Evolutionary conservation across 345 rosid species (phyloP).

Genomic region (Gossypium arboreum): DNA sequence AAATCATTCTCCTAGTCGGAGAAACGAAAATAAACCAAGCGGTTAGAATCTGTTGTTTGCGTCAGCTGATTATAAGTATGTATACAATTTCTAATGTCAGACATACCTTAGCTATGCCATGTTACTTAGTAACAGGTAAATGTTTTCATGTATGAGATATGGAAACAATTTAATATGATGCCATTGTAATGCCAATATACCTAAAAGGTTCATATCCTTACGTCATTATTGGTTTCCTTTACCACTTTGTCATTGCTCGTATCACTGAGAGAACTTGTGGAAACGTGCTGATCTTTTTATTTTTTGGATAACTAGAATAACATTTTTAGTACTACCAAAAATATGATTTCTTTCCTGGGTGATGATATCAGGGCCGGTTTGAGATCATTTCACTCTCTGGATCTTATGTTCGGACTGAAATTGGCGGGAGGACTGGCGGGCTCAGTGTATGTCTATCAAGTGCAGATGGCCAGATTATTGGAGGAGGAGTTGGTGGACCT

Average conservation of each 20-base stretch:
- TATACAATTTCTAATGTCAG: background rate
- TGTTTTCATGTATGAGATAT: background rate
- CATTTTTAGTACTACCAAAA: background rate
- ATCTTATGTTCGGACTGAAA: conserved; percentile 66
- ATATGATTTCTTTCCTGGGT: conserved; percentile 14
- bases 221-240: background rate
- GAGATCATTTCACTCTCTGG: conserved; percentile 85
- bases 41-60: background rate
- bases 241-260: background rate
- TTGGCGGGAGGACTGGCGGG: conserved; percentile 80
- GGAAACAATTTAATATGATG: conserved; percentile 1
- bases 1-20: background rate
- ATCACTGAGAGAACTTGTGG: background rate
- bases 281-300: background rate
- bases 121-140: background rate
- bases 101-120: background rate
- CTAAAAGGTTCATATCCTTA: conserved; percentile 1
- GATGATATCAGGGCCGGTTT: conserved; percentile 63
- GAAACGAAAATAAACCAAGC: background rate
- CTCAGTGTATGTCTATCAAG: conserved; percentile 75
- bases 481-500: conserved; percentile 91
- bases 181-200: background rate
- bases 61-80: background rate
- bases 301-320: background rate
- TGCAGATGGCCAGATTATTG: conserved; percentile 72